Conservation (phyloP, 768 basidiomycete genomes). For the Pholiota molesta region DNA sequence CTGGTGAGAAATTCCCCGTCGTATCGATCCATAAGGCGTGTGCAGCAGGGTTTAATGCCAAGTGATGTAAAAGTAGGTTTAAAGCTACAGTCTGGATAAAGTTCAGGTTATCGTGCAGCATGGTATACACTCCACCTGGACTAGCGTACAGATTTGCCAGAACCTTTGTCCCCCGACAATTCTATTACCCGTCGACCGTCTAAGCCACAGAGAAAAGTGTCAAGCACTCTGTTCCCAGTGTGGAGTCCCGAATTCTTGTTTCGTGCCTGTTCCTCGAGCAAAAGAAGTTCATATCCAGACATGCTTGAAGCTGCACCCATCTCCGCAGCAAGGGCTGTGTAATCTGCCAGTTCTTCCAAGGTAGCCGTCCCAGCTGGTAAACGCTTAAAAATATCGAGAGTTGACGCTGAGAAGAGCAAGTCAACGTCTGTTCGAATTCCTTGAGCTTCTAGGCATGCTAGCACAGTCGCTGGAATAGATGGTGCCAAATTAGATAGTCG, state of each 20-base stretch:
- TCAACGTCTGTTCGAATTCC: constrained; percentile 62
- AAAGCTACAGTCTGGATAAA: constrained; percentile 57
- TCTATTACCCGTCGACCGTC: constrained; percentile 60
- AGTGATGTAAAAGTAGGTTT: constrained; percentile 58
- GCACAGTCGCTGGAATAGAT: constrained; percentile 43
- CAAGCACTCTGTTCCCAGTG: constrained; percentile 51
- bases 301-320: constrained; percentile 46
- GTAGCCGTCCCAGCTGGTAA: constrained; percentile 53
- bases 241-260: constrained; percentile 26
- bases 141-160: constrained; percentile 69
- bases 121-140: neutral
- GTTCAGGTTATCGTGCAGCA: neutral
- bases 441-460: constrained; percentile 46
- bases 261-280: constrained; percentile 21
- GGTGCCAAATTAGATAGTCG: constrained; percentile 41
- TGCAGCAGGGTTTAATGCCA: constrained; percentile 38
- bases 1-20: constrained; percentile 63
- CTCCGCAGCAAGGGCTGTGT: constrained; percentile 41
- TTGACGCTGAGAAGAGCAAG: constrained; percentile 52
- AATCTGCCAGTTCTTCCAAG: constrained; percentile 49
- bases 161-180: constrained; percentile 64
- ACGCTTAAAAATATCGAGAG: constrained; percentile 51
- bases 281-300: constrained; percentile 34
- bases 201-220: constrained; percentile 54
- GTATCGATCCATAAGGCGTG: constrained; percentile 74